Conservation (phyloP, 2,329 filamentous ascomycete species). For the Fusarium humuli region DNA sequence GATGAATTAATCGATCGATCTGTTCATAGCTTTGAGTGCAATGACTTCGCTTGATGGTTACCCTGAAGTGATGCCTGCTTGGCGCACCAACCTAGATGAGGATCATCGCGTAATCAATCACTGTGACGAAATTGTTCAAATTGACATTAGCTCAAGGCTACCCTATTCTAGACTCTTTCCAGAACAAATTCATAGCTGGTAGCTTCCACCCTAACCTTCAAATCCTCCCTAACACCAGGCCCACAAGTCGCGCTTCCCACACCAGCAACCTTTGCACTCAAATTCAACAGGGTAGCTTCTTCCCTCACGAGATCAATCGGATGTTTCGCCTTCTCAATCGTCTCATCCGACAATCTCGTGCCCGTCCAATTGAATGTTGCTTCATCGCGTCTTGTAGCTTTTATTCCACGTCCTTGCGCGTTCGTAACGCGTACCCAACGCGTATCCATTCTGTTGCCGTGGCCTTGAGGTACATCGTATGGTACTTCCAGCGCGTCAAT, state of each 20-base stretch:
- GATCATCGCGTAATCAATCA: conserved; percentile 4
- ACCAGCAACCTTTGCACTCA: conserved; percentile 11
- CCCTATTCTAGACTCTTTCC: conserved; percentile 2
- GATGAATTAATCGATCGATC: background rate
- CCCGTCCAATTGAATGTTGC: conserved; percentile 3
- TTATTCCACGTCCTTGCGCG: background rate
- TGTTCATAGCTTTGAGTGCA: background rate
- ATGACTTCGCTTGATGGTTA: background rate
- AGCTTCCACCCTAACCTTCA: conserved; percentile 1
- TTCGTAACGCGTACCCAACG: conserved; percentile 2
- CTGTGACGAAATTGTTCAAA: background rate
- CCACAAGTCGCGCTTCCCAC: conserved; percentile 22
- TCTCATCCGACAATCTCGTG: background rate
- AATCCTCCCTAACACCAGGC: conserved; percentile 12
- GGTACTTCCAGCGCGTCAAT: background rate
- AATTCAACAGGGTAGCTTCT: conserved; percentile 6
- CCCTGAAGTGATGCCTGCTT: background rate
- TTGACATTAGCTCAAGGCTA: background rate
- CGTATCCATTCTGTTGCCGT: conserved; percentile 15
- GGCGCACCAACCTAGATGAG: background rate
- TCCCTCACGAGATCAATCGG: conserved; percentile 3
- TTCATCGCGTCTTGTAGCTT: background rate
- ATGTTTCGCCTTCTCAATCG: conserved; percentile 10
- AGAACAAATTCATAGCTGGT: background rate
- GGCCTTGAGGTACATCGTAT: background rate